Evolutionary conservation across 345 rosid genomes (phyloP).

Genomic region (Aquilaria yunnanensis): DNA sequence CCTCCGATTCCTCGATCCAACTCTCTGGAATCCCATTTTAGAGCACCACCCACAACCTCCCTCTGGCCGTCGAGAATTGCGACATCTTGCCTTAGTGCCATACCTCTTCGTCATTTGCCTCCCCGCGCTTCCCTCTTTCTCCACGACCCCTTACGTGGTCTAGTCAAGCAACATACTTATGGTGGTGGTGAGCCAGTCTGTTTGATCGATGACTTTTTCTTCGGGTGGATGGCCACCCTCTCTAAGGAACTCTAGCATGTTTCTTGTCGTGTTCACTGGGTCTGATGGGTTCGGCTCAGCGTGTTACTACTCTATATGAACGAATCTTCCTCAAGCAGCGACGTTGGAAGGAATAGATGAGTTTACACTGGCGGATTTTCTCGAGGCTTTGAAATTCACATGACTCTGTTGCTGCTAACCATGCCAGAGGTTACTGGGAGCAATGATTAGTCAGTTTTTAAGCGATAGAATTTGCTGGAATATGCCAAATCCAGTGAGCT

Average conservation of each 20-base stretch:
- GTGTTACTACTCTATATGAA: constrained; percentile 50
- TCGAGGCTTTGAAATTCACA: constrained; percentile 27
- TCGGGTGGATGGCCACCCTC: neutral
- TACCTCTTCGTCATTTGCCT: constrained; percentile 30
- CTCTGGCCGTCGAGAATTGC: constrained; percentile 2
- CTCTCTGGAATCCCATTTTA: neutral
- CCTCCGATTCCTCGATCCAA: neutral
- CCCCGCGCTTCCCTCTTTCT: constrained; percentile 47
- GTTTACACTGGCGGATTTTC: neutral
- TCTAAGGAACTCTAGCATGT: neutral
- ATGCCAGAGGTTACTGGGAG: constrained; percentile 39
- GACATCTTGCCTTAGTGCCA: neutral
- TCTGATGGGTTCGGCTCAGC: constrained; percentile 37
- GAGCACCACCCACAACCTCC: neutral
- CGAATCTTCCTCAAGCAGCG: constrained; percentile 27
- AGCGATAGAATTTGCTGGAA: constrained; percentile 20
- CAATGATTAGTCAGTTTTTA: constrained; percentile 39
- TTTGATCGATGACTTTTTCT: neutral
- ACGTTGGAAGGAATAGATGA: no score
- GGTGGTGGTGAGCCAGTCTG: neutral
- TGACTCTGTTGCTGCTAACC: constrained; percentile 35
- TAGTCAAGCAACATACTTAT: neutral
- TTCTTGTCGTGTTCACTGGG: constrained; percentile 8
- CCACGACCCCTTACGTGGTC: constrained; percentile 4
- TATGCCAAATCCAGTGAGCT: constrained; percentile 29